Percentiles rank a stretch among this genome's conserved stretches.
These are phyloP conservation scores for Komagataella pastoris DNA, from an alignment of 805 yeast species.

Conservation along the genomic window DNA sequence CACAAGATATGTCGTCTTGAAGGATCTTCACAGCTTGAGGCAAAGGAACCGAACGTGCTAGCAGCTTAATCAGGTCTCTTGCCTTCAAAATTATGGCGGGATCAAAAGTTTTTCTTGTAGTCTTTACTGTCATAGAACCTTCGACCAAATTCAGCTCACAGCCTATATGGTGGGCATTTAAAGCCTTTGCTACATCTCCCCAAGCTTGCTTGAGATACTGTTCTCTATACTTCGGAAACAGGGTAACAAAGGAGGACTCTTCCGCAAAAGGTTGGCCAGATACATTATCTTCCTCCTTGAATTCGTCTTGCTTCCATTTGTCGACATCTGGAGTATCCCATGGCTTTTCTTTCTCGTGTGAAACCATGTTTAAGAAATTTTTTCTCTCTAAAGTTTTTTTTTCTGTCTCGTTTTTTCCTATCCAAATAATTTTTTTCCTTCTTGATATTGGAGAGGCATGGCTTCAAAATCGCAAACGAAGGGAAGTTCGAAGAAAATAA, in stretches of 20 bases:
- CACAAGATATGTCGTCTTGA: constrained; percentile 90
- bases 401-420: not conserved
- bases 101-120: constrained; percentile 90
- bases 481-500: constrained; percentile 10
- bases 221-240: constrained; percentile 95
- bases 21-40: constrained; percentile 91
- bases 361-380: not conserved
- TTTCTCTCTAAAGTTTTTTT: not conserved
- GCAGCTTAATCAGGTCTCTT: constrained; percentile 81
- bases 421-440: not conserved
- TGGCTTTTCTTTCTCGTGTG: constrained; percentile 90
- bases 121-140: constrained; percentile 94
- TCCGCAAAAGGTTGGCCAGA: constrained; percentile 88
- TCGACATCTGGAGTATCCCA: constrained; percentile 96
- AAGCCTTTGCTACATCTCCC: constrained; percentile 81
- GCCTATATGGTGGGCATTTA: constrained; percentile 63
- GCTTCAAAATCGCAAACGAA: constrained; percentile 4
- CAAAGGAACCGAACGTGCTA: constrained; percentile 93
- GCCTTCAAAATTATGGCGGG: constrained; percentile 92
- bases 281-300: constrained; percentile 78
- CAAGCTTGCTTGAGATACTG: constrained; percentile 77
- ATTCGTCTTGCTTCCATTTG: constrained; percentile 84
- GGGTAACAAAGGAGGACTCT: constrained; percentile 87
- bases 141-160: constrained; percentile 85
- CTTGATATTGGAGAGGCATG: not conserved